A percentile compares a stretch with the other conserved stretches of the same genome.
Conservation (phyloP, 495 filamentous ascomycete genomes). For the Penicillium atrosanguineum region DNA sequence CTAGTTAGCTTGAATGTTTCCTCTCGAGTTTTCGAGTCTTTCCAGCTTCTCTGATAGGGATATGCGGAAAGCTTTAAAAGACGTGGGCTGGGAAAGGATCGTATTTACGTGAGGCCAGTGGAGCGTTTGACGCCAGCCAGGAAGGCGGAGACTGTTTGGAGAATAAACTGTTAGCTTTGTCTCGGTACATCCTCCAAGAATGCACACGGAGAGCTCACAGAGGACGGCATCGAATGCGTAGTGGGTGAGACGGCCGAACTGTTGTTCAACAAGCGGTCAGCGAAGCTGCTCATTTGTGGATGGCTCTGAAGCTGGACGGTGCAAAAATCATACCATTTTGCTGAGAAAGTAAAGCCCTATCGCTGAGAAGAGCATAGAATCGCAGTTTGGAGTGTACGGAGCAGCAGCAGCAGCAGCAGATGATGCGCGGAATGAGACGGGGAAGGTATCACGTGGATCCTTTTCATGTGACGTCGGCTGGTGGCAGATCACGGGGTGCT, state of each 20-base stretch:
- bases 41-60: not conserved
- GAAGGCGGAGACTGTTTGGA: conserved; percentile 76
- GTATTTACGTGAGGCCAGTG: conserved; percentile 92
- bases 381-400: not conserved
- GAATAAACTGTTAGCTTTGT: conserved; percentile 21
- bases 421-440: conserved; percentile 18
- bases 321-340: conserved; percentile 23
- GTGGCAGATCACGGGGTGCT: conserved; percentile 13
- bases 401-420: conserved; percentile 3
- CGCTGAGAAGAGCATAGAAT: conserved; percentile 7
- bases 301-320: not conserved
- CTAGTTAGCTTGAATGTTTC: conserved; percentile 29
- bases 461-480: conserved; percentile 30
- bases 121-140: conserved; percentile 95
- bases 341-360: not conserved
- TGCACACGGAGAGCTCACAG: conserved; percentile 51
- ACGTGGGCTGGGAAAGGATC: conserved; percentile 8
- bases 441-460: conserved; percentile 21
- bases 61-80: not conserved
- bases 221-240: conserved; percentile 97
- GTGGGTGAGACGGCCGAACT: conserved; percentile 91
- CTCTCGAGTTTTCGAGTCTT: not conserved
- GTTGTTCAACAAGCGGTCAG: conserved; percentile 21
- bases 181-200: not conserved
- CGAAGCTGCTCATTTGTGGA: not conserved